A percentile compares a stretch with the other conserved stretches of the same genome.
These are phyloP conservation scores for Jasminum sambac DNA, from an alignment of 257 asterid genomes.

Conservation along the genomic window DNA sequence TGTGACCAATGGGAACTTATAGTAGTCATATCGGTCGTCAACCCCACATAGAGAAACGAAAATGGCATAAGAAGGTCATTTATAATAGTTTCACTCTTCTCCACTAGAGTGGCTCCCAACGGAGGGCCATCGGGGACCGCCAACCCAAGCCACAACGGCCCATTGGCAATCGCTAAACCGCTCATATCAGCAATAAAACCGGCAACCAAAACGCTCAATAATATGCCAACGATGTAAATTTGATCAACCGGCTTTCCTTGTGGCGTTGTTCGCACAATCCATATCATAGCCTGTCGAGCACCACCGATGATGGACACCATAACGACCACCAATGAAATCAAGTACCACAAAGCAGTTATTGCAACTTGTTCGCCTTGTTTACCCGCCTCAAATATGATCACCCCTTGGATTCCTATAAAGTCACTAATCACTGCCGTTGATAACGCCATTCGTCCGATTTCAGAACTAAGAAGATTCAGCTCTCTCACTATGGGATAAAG, in stretches of 20 bases:
- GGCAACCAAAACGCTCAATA: constrained; percentile 57
- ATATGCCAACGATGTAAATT: constrained; percentile 50
- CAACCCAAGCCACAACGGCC: constrained; percentile 83
- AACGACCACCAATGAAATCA: constrained; percentile 30
- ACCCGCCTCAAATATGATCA: constrained; percentile 52
- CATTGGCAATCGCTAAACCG: constrained; percentile 71
- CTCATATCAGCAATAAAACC: constrained; percentile 58
- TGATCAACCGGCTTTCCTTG: constrained; percentile 68
- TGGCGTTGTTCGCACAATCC: constrained; percentile 63
- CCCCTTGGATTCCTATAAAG: constrained; percentile 48
- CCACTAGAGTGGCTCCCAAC: constrained; percentile 67
- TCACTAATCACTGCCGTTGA: constrained; percentile 55
- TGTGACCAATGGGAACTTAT: constrained; percentile 45
- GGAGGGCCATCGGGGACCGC: constrained; percentile 95
- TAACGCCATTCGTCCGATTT: constrained; percentile 68
- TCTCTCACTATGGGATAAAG: constrained; percentile 61
- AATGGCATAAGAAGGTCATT: constrained; percentile 66
- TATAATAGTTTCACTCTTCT: constrained; percentile 70
- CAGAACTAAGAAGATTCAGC: constrained; percentile 77
- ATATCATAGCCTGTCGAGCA: constrained; percentile 45
- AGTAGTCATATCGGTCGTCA: constrained; percentile 42
- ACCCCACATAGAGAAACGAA: constrained; percentile 53
- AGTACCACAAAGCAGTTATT: constrained; percentile 42
- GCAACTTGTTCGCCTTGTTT: constrained; percentile 50
- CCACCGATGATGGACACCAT: constrained; percentile 35